Conservation (phyloP, 2,329 filamentous ascomycete species). For the Amesomyces nigricolor region DNA sequence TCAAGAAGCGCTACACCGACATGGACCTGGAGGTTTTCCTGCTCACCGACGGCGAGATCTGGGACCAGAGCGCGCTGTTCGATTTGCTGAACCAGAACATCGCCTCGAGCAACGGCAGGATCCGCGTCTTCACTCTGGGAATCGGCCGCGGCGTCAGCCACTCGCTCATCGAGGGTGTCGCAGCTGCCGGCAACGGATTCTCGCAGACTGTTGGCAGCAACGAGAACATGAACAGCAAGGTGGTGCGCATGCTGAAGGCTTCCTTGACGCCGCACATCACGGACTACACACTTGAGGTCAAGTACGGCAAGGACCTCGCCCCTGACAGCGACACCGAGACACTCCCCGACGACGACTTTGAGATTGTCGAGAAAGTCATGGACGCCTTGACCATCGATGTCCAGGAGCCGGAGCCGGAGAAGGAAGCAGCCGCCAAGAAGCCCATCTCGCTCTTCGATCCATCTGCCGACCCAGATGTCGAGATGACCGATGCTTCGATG, state of each 20-base stretch:
- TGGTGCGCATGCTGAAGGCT: conserved; percentile 69
- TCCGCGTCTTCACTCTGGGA: conserved; percentile 51
- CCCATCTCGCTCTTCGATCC: conserved; percentile 57
- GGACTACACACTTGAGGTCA: conserved; percentile 59
- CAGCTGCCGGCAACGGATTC: conserved; percentile 51
- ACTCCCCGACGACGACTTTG: conserved; percentile 48
- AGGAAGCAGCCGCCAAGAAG: conserved; percentile 29
- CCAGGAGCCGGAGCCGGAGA: conserved; percentile 17
- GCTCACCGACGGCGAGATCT: conserved; percentile 53
- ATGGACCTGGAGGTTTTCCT: conserved; percentile 50
- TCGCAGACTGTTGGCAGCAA: conserved; percentile 55
- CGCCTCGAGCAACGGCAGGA: conserved; percentile 35
- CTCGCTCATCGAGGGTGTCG: conserved; percentile 49
- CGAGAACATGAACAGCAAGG: conserved; percentile 63
- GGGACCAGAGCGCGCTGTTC: conserved; percentile 41
- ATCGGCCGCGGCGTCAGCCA: conserved; percentile 48
- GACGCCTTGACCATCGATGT: conserved; percentile 41
- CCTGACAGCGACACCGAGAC: background rate
- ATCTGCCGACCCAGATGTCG: conserved; percentile 37
- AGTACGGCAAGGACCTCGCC: conserved; percentile 39
- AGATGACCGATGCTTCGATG: conserved; percentile 27
- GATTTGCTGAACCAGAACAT: conserved; percentile 40
- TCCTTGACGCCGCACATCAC: conserved; percentile 60
- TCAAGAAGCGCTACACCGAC: conserved; percentile 39
- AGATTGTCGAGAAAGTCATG: conserved; percentile 55